Conservation (phyloP, 179 eudicot genomes). For the Silene noctiflora region DNA sequence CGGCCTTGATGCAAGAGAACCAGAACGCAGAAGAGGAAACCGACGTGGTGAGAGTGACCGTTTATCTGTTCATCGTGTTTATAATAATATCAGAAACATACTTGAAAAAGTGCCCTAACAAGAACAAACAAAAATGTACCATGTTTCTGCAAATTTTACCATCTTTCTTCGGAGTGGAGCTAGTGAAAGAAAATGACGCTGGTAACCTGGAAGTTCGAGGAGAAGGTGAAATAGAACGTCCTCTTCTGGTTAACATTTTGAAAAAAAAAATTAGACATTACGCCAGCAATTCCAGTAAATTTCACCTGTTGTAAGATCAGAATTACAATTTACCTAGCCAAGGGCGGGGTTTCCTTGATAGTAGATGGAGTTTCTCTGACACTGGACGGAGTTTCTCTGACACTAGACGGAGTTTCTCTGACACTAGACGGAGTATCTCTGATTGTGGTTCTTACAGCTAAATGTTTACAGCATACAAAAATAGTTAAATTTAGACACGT, state of each 20-base stretch:
- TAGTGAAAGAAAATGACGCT: constrained; percentile 47
- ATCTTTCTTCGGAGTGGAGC: constrained; percentile 48
- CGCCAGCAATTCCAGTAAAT: not conserved
- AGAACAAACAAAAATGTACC: not conserved
- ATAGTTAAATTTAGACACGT: not conserved
- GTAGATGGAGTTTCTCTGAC: constrained; percentile 30
- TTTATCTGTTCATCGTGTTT: constrained; percentile 40
- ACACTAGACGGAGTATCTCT: constrained; percentile 27
- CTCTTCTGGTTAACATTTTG: constrained; percentile 43
- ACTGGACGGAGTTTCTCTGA: constrained; percentile 28
- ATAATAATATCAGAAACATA: not conserved
- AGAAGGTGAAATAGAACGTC: constrained; percentile 40
- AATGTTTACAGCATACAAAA: constrained; percentile 1
- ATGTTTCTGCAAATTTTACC: constrained; percentile 35
- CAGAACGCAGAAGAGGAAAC: constrained; percentile 70
- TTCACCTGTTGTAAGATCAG: not conserved
- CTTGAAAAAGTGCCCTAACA: not conserved
- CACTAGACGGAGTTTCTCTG: constrained; percentile 26
- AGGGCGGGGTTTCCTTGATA: constrained; percentile 32
- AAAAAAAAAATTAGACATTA: constrained; percentile 1
- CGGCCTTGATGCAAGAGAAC: constrained; percentile 64
- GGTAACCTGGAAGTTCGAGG: constrained; percentile 47
- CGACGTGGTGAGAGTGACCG: constrained; percentile 76
- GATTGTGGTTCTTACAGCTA: constrained; percentile 67
- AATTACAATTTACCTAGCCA: constrained; percentile 45